phyloP scores from a whole-genome alignment of 1,284 basidiomycete genomes.

The Tylopilus sp. region DNA sequence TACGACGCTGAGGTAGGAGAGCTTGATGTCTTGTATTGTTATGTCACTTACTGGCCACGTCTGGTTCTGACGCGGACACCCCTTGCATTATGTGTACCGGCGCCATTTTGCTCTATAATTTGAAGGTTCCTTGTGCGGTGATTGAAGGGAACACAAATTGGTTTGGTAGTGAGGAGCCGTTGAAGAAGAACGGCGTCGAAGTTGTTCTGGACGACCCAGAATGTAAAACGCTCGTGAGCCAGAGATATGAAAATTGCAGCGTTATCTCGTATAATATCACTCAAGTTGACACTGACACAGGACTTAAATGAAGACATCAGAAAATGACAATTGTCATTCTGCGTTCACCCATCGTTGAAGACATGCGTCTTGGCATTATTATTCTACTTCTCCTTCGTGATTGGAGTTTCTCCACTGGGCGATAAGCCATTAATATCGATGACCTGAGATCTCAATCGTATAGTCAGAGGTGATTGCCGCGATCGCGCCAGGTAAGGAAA shows the following conservation, averaged over 20 bases:
- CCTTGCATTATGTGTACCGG: constrained; percentile 75
- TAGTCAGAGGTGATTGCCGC: too few relatives aligned
- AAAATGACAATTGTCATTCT: constrained; percentile 36
- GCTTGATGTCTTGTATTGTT: not conserved
- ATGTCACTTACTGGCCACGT: not conserved
- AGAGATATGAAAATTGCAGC: constrained; percentile 50
- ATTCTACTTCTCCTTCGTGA: too few relatives aligned
- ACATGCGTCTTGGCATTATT: not conserved
- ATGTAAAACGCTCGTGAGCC: constrained; percentile 59
- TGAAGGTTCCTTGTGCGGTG: constrained; percentile 69
- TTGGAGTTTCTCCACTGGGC: too few relatives aligned
- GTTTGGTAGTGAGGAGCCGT: constrained; percentile 60
- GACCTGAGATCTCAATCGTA: too few relatives aligned
- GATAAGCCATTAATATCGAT: too few relatives aligned
- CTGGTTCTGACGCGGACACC: constrained; percentile 37
- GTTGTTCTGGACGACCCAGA: constrained; percentile 59
- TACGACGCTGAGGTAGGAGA: constrained; percentile 62
- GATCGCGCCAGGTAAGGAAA: too few relatives aligned
- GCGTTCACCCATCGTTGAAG: not conserved
- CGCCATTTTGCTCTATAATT: constrained; percentile 68
- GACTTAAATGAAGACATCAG: constrained; percentile 72
- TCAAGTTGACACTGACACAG: constrained; percentile 40
- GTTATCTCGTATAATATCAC: constrained; percentile 16
- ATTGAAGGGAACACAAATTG: constrained; percentile 68
- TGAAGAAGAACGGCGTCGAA: constrained; percentile 62